Conservation (phyloP, 441 rosid species). For the Erysimum pusillum region DNA sequence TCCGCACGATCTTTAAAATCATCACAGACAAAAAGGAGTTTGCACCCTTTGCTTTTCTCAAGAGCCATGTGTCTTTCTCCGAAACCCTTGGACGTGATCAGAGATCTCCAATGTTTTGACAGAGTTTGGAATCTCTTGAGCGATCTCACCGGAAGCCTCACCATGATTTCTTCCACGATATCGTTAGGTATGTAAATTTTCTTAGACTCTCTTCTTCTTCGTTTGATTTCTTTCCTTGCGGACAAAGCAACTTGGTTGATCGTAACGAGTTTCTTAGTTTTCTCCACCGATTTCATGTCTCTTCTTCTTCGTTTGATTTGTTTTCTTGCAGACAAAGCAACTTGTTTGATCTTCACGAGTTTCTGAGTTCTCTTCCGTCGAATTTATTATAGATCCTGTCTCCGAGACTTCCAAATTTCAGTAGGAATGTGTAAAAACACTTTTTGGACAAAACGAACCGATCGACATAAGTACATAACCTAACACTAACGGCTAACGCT, state of each 20-base stretch:
- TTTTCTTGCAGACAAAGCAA: too few relatives aligned
- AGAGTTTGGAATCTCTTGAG: constrained; percentile 1
- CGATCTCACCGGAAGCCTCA: not conserved
- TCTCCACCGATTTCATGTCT: not conserved
- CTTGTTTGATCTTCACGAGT: too few relatives aligned
- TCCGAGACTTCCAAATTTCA: too few relatives aligned
- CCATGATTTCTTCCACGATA: not conserved
- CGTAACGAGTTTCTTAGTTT: not conserved
- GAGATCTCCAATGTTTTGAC: constrained; percentile 16
- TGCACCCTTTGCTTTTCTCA: not conserved
- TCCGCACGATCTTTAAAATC: not conserved
- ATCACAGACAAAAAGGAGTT: not conserved
- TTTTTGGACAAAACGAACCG: too few relatives aligned
- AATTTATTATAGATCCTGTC: too few relatives aligned
- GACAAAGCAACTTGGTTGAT: not conserved
- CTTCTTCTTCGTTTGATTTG: too few relatives aligned
- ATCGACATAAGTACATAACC: too few relatives aligned
- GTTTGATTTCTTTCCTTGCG: not conserved
- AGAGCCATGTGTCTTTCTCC: not conserved
- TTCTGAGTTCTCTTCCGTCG: too few relatives aligned
- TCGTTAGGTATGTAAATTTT: constrained; percentile 3
- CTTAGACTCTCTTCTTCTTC: not conserved
- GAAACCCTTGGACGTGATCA: not conserved
- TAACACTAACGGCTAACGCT: too few relatives aligned
- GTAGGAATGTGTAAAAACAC: too few relatives aligned